Base-by-base conservation (phyloP, 2,329 filamentous ascomycete species). In the Trichoderma hamatum region DNA sequence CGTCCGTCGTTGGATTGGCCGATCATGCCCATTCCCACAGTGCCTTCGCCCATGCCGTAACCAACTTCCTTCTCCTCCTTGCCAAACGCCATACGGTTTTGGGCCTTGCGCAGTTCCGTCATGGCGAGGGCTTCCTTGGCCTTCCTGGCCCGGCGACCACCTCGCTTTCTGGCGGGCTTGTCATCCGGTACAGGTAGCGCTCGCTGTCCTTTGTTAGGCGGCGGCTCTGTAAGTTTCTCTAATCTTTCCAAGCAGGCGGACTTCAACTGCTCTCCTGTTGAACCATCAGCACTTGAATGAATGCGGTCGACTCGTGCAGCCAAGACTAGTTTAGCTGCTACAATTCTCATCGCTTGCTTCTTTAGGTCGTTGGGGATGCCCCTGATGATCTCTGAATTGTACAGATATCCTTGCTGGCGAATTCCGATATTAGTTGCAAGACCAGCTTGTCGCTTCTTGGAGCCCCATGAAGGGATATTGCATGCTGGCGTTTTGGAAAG, bases 51-150 rank as follows among this genome's bases (percentile, higher is more conserved):
- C 0, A 89, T 89, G 43, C 94, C 95, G 78, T 96, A 98, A 36
- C 94, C 95, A 1, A 96, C 90, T 80, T 99, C 96, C 75, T 89
- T 90, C 80, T 99, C 96, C 79, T 98, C 95, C 78, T 97, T 96
- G 69, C 94, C 94, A 76, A 99, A 99, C 0, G 90, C 93, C 88
- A 99, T 91, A 66, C 96, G 89, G 82, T 99, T 99, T 81, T 98
- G 96, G 5, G 94, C 94, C 80, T 98, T 97, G 72, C 94, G 90
- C 34, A 99, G 84, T 67, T 99, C 96, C 0, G 96, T 99, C 93
- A 97, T 97, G 70, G 96, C 95, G 7, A 93, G 93, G 4, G 95
- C 94, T 80, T 97, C 96, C 85, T 99, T 99, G 70, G 95, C 95
- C 80, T 97, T 97, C 69, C 96, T 86, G 14, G 94, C 96, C 72